Evolutionary conservation across 2,329 filamentous ascomycete genomes (phyloP).

Genomic region (Ascochyta rabiei): DNA sequence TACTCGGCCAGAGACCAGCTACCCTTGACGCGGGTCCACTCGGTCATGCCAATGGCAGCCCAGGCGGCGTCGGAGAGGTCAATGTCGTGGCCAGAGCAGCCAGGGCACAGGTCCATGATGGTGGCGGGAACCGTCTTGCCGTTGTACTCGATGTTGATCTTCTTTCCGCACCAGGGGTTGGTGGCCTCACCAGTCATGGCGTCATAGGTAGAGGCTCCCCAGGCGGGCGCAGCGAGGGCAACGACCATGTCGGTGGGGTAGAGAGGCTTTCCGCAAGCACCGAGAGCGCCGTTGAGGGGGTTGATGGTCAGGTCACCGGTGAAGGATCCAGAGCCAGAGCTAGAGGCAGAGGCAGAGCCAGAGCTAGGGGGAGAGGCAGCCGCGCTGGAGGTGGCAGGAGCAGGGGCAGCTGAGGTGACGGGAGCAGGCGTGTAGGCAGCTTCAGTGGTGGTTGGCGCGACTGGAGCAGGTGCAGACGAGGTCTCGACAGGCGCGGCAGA

Average conservation of each 20-base stretch:
- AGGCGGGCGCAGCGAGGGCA: conserved; percentile 36
- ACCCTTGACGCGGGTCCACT: conserved; percentile 34
- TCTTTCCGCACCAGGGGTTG: conserved; percentile 45
- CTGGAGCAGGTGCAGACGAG: conserved; percentile 15
- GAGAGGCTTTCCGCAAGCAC: conserved; percentile 41
- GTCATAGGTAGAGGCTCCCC: conserved; percentile 41
- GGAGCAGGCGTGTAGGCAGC: conserved; percentile 18
- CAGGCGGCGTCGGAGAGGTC: conserved; percentile 42
- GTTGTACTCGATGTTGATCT: conserved; percentile 39
- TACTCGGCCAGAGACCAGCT: conserved; percentile 34
- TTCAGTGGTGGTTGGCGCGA: conserved; percentile 14
- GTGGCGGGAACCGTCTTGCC: conserved; percentile 35
- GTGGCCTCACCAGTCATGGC: conserved; percentile 37
- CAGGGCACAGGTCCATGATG: conserved; percentile 46
- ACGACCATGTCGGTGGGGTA: conserved; percentile 32
- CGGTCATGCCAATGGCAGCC: conserved; percentile 30
- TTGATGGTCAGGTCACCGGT: conserved; percentile 43
- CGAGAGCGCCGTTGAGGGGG: conserved; percentile 33
- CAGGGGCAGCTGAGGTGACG: conserved; percentile 5
- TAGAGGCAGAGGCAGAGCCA: conserved; percentile 1
- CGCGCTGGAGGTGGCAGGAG: background rate
- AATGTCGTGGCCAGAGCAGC: conserved; percentile 38
- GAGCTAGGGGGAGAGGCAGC: conserved; percentile 5
- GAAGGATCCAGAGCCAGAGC: conserved; percentile 12
- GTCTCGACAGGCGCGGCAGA: conserved; percentile 13